phyloP scores from a whole-genome alignment of 2,329 filamentous ascomycete genomes.

The Leptodontidium sp. region DNA sequence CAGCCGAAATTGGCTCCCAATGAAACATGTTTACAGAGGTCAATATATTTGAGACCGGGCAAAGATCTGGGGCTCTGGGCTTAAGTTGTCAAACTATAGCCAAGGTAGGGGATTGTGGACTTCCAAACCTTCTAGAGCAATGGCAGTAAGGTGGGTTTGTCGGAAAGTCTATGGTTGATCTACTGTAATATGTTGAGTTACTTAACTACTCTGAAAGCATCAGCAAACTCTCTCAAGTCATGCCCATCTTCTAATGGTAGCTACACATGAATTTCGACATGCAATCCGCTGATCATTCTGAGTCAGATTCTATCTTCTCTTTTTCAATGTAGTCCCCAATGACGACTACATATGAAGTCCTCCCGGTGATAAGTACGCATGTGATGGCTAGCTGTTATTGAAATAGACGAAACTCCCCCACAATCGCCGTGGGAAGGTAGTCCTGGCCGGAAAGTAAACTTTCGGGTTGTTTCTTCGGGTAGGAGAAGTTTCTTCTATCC shows the following conservation, averaged over 20 bases:
- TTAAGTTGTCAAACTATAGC: neutral
- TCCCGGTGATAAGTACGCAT: too few relatives aligned
- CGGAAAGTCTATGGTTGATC: neutral
- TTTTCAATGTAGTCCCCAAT: neutral
- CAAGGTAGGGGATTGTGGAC: neutral
- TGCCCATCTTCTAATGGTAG: neutral
- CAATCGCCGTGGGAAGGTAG: neutral
- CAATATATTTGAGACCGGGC: neutral
- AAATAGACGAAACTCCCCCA: slow-evolving; percentile 3
- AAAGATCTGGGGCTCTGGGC: neutral
- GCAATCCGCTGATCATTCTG: neutral
- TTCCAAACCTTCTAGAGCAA: neutral
- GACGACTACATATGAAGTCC: neutral
- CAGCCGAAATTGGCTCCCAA: slow-evolving; percentile 1
- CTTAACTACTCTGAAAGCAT: neutral
- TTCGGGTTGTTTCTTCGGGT: neutral
- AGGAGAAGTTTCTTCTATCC: neutral
- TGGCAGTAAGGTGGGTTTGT: neutral
- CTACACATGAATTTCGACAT: neutral
- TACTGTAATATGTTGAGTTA: too few relatives aligned
- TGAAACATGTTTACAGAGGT: neutral
- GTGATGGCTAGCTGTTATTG: neutral
- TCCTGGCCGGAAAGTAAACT: neutral
- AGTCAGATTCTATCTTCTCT: neutral
- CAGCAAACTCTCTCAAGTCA: neutral